phyloP scores from a whole-genome alignment of 345 rosid genomes.

The Kernera saxatilis region DNA sequence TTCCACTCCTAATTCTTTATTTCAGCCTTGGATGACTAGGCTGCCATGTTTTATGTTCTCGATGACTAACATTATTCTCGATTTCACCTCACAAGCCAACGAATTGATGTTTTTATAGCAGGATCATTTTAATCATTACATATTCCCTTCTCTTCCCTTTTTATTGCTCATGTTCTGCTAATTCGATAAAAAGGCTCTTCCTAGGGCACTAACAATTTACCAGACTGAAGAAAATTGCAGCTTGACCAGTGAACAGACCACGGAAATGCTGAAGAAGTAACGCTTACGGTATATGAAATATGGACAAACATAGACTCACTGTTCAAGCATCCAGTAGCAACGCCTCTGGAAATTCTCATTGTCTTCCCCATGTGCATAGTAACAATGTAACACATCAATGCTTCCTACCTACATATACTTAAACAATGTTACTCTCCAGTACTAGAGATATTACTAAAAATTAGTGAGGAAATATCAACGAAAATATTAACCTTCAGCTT shows the following conservation, averaged over 20 bases:
- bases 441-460: not conserved
- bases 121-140: not conserved
- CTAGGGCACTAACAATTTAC: slow-evolving; percentile 1
- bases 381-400: slow-evolving; percentile 87
- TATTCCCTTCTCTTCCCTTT: not conserved
- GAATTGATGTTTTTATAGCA: not conserved
- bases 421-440: slow-evolving; percentile 8
- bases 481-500: slow-evolving; percentile 84
- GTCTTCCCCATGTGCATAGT: slow-evolving; percentile 93
- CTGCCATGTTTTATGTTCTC: not conserved
- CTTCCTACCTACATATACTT: slow-evolving; percentile 57
- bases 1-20: not conserved
- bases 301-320: slow-evolving; percentile 40
- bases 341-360: slow-evolving; percentile 80
- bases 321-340: slow-evolving; percentile 94
- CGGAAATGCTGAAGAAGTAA: not conserved
- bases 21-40: not conserved
- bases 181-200: not conserved
- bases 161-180: not conserved
- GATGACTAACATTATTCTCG: not conserved
- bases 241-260: not conserved
- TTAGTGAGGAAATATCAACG: not conserved
- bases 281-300: not conserved
- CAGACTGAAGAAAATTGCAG: not conserved
- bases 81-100: not conserved